phyloP scores from a whole-genome alignment of 2,329 filamentous ascomycete species.

The Aureobasidium sp. region DNA sequence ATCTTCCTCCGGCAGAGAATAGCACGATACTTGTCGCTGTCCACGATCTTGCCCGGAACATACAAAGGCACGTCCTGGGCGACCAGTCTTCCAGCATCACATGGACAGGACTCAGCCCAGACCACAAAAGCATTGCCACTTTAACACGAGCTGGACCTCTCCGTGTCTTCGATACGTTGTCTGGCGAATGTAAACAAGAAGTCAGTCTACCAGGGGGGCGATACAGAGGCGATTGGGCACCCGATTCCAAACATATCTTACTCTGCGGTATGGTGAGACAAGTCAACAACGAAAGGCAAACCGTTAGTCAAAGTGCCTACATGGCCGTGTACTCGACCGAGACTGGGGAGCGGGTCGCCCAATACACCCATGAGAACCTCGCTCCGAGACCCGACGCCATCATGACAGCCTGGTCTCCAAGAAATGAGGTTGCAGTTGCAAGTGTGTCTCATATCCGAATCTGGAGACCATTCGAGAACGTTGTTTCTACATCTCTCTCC shows the following conservation, averaged over 20 bases:
- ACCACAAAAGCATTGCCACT: neutral
- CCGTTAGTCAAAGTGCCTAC: neutral
- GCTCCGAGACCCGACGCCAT: neutral
- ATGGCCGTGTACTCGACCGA: neutral
- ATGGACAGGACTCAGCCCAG: neutral
- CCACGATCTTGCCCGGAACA: neutral
- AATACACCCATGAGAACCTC: neutral
- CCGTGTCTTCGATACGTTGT: conserved; percentile 14
- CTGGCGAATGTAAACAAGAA: conserved; percentile 5
- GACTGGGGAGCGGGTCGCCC: neutral
- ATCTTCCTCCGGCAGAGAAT: neutral
- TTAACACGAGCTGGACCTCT: neutral
- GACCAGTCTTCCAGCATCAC: neutral
- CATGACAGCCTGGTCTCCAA: neutral
- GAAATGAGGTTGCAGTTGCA: neutral
- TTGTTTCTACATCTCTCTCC: neutral
- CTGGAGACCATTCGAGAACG: neutral
- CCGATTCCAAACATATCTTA: conserved; percentile 15
- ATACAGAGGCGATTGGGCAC: conserved; percentile 14
- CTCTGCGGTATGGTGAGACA: conserved; percentile 4
- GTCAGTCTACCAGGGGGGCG: conserved; percentile 14
- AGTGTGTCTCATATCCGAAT: neutral
- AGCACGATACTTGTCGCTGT: neutral
- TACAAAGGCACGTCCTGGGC: neutral
- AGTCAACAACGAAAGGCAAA: neutral